Base-by-base conservation (phyloP, 768 basidiomycete genomes). In the Lentinus tigrinus region DNA sequence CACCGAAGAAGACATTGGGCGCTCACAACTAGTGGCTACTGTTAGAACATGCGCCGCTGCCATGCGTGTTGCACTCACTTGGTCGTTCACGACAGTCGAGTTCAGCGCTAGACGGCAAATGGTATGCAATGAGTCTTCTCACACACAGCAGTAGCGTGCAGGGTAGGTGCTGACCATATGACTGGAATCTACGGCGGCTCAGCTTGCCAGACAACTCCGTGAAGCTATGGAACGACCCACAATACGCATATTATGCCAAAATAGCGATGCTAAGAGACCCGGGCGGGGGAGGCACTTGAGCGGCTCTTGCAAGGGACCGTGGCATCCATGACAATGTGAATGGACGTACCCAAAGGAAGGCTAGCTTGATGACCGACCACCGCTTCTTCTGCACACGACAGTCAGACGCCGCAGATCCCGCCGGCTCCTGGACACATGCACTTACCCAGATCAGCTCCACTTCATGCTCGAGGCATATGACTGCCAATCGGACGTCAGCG, bases 311-410 rank as follows among this genome's bases (percentile, higher is more conserved):
- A 7, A 23, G 34, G 40, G 24, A n/a, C 4, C 13, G n/a, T n/a
- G 34, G 27, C 17, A 31, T 21, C 4, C 19, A 43, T 36, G 31
- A 21, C 43, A 44, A 19, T 11, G 21, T 17, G 31, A 16, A 7
- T n/a, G 48, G 38, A 56, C 67, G 48, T 28, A 69, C 70, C 60
- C 65, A 69, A 47, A 71, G 62, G 42, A 69, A 71, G 46, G 69
- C 64, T 24, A 57, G 54, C 58, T 71, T 71, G 47, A 71, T 63
- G 47, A 69, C 42, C 26, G 67, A 69, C 70, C 70, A 71, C 40
- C 62, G 66, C 57, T 67, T 70, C 54, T 58, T 66, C 69, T 65
- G 55, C 51, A 19, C 21, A 23, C 51, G 38, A 40, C 3, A 31
- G 51, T 27, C 37, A 10, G 21, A 26, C 56, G 39, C 42, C 40